Conservation (phyloP, 2,329 filamentous ascomycete genomes). For the Fusarium lateritium region DNA sequence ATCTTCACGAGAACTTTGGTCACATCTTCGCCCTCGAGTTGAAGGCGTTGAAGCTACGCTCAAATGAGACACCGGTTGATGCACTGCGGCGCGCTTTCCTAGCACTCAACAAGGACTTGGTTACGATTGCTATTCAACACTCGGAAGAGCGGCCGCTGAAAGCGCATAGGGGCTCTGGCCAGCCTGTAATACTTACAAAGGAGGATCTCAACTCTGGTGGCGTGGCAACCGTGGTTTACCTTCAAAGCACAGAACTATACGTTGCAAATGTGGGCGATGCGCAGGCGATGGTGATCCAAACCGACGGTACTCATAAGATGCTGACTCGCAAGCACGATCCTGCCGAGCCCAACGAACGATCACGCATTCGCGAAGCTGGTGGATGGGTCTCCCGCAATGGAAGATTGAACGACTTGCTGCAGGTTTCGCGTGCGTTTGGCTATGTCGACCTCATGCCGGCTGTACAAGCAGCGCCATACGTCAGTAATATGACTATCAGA, state of each 20-base stretch:
- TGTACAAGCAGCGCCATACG: constrained; percentile 90
- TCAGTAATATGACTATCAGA: constrained; percentile 82
- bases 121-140: constrained; percentile 84
- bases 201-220: constrained; percentile 93
- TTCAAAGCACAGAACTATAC: constrained; percentile 91
- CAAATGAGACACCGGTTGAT: constrained; percentile 82
- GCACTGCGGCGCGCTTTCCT: constrained; percentile 90
- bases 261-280: constrained; percentile 96
- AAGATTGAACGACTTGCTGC: constrained; percentile 90
- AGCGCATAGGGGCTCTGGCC: constrained; percentile 78
- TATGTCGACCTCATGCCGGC: constrained; percentile 94
- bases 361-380: constrained; percentile 92
- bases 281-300: constrained; percentile 94
- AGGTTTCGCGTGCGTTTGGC: constrained; percentile 95
- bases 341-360: constrained; percentile 85
- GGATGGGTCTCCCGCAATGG: constrained; percentile 97
- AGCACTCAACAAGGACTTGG: constrained; percentile 92
- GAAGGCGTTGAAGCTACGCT: constrained; percentile 76
- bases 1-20: constrained; percentile 95
- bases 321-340: constrained; percentile 95
- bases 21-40: constrained; percentile 87
- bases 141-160: constrained; percentile 79
- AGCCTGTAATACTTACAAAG: constrained; percentile 84
- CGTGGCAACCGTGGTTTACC: constrained; percentile 91
- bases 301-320: constrained; percentile 85